Evolutionary conservation across 2,329 filamentous ascomycete genomes (phyloP), one percentile per base, ranked within the genome.

Genomic region (Neoscytalidium dimidiatum): DNA sequence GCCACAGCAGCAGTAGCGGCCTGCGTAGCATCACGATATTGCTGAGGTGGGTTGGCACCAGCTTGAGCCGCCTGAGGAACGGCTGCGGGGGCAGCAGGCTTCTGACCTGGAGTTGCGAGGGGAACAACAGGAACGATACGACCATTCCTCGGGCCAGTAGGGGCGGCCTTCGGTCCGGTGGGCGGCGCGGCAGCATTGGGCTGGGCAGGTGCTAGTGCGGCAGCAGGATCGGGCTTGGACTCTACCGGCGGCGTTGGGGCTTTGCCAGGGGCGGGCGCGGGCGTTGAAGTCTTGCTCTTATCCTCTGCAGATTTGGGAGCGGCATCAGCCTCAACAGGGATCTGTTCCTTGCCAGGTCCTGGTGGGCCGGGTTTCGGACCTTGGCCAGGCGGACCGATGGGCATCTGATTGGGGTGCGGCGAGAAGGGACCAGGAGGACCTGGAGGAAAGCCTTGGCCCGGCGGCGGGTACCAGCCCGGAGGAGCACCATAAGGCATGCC

Each of bases 401-500:
- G 85, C 74, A 85, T 81, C 64, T 75, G 78, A 49, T 74, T 84
- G 29, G 86, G 86, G 38, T 86, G 87, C 66, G 88, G 89, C 62
- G 80, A 77, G 73, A 90, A 91, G 21, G 83, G 86, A 53, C 85
- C 89, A 29, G 86, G 87, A 14, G 87, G 89, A 31, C 86, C 88
- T 35, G 64, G 64, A 6, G 88, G 90, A 70, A 92, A 95, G 28
- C 88, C 89, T 77, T 92, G 91, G 6, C 89, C 90, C 8, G 88
- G 87, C 62, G 85, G 87, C 69, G 90, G 90, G 74, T 89, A 94
- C 91, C 92, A 96, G 64, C 90, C 90, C 26, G 87, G 87, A 53
- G 88, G 91, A 17, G 88, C 89, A 68, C 90, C 91, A 75, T 93
- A 96, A 1, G 90, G 90, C 85, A 92, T 90, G 69, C 88, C 88